Evolutionary conservation across 805 yeast species (phyloP).

Genomic region (Candida incommunis): DNA sequence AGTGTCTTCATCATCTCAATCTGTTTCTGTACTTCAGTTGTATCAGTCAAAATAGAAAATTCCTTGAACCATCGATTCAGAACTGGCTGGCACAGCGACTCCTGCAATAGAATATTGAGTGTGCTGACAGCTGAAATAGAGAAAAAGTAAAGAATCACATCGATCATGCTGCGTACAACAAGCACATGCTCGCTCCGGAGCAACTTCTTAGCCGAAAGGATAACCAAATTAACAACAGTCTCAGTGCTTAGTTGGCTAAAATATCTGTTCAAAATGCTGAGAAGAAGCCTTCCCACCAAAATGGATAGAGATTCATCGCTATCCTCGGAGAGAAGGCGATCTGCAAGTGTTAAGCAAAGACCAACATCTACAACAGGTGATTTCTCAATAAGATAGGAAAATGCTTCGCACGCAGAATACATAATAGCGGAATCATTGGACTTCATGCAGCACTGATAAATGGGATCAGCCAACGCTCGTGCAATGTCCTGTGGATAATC

Average conservation of each 20-base stretch:
- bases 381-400: not conserved
- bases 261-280: not conserved
- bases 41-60: not conserved
- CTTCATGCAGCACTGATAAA: not conserved
- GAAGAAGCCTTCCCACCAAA: not conserved
- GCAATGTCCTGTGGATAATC: not conserved
- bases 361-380: not conserved
- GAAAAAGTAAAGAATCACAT: not conserved
- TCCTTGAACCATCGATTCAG: not conserved
- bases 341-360: not conserved
- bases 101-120: not conserved
- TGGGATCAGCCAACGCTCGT: not conserved
- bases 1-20: constrained; percentile 36
- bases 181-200: not conserved
- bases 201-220: not conserved
- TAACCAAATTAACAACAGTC: not conserved
- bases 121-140: not conserved
- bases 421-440: not conserved
- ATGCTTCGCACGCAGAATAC: constrained; percentile 1
- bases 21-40: not conserved
- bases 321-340: not conserved
- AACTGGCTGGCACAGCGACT: not conserved
- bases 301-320: not conserved
- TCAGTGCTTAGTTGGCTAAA: not conserved
- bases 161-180: not conserved